Conservation (phyloP, 2,329 filamentous ascomycete genomes). For the Cladobotryum protrusum region DNA sequence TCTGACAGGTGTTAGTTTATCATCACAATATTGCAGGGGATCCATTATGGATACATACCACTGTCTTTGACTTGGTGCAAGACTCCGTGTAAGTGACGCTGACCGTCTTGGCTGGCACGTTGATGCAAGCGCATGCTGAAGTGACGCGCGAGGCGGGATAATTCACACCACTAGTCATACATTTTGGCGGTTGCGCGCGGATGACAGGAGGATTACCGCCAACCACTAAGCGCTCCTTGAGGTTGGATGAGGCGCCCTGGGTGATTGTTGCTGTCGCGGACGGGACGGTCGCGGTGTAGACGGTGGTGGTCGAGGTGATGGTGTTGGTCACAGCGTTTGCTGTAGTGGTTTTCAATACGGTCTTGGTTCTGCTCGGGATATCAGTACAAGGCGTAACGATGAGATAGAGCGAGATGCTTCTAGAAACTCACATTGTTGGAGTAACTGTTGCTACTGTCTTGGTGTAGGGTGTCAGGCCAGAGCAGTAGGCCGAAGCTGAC, state of each 20-base stretch:
- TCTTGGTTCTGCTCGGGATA: slow-evolving; percentile 11
- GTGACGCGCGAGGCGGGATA: slow-evolving; percentile 20
- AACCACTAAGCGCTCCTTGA: slow-evolving; percentile 8
- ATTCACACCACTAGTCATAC: slow-evolving; percentile 18
- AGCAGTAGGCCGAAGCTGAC: slow-evolving; percentile 17
- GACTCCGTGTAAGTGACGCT: slow-evolving; percentile 11
- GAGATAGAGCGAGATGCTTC: no score
- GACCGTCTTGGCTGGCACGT: slow-evolving; percentile 16
- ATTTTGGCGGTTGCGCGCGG: slow-evolving; percentile 11
- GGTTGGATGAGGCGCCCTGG: neutral
- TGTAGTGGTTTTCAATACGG: slow-evolving; percentile 10
- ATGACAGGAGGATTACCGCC: neutral
- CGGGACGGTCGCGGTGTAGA: slow-evolving; percentile 17
- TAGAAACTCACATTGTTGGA: slow-evolving; percentile 10
- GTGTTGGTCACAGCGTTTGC: slow-evolving; percentile 5
- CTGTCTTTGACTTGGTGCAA: slow-evolving; percentile 9
- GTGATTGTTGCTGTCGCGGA: slow-evolving; percentile 14
- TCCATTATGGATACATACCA: slow-evolving; percentile 4
- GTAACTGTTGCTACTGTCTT: slow-evolving; percentile 13
- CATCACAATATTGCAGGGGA: neutral
- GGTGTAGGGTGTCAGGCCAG: slow-evolving; percentile 14
- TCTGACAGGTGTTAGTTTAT: neutral
- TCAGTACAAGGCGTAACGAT: no score
- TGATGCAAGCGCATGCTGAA: slow-evolving; percentile 20
- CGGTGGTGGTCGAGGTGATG: slow-evolving; percentile 13